Evolutionary conservation across 2,329 filamentous ascomycete species (phyloP).

Genomic region (Curvularia eragrostidis): DNA sequence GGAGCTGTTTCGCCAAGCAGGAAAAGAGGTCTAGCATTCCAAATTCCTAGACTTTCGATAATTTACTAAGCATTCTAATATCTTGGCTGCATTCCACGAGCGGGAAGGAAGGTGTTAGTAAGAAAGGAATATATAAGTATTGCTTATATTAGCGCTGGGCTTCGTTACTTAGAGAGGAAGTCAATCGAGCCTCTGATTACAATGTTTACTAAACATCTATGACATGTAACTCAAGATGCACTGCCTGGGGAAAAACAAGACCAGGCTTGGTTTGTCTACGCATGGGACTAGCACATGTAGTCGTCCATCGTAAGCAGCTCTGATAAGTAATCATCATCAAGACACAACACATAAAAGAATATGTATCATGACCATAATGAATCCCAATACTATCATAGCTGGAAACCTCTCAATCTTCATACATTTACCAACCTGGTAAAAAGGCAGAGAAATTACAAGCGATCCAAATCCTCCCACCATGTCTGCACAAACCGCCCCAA

Average conservation of each 20-base stretch:
- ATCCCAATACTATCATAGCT: not conserved
- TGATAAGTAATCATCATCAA: not conserved
- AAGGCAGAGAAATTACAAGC: not conserved
- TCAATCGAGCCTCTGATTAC: not conserved
- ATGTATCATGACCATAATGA: not conserved
- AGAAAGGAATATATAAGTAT: not conserved
- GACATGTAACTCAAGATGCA: not conserved
- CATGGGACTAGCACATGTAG: not conserved
- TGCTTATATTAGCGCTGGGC: not conserved
- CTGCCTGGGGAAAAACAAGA: not conserved
- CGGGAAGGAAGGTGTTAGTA: not conserved
- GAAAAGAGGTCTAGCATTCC: too few species aligned
- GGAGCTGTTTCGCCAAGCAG: too few species aligned
- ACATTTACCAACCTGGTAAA: not conserved
- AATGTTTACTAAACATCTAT: not conserved
- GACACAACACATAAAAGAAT: not conserved
- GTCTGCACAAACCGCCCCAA: constrained; percentile 13
- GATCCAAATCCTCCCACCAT: not conserved
- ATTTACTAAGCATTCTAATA: not conserved
- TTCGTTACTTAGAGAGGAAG: not conserved
- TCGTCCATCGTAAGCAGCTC: not conserved
- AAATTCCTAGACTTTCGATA: too few species aligned
- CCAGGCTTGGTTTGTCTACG: too few species aligned
- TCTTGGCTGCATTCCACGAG: not conserved
- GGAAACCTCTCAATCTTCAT: not conserved